phyloP scores from a whole-genome alignment of 1,284 basidiomycete species.

The Ceratobasidium sp. region DNA sequence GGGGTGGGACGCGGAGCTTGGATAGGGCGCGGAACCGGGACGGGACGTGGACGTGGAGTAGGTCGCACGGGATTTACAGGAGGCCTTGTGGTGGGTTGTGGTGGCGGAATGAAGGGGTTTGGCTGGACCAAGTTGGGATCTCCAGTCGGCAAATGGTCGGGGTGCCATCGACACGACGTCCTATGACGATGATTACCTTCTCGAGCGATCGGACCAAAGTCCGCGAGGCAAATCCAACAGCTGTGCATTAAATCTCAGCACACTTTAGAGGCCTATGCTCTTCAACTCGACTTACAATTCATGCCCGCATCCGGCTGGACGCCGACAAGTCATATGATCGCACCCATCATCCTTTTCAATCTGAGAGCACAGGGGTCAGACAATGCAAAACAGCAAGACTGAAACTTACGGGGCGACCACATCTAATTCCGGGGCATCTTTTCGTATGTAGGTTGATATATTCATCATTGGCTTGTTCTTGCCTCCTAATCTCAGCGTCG shows the following conservation, averaged over 20 bases:
- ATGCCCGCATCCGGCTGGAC: constrained; percentile 23
- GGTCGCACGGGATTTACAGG: too few species aligned
- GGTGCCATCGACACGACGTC: too few species aligned
- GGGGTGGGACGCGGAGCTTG: too few species aligned
- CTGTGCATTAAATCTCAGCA: neutral
- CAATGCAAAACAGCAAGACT: neutral
- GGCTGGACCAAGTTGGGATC: too few species aligned
- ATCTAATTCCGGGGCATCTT: constrained; percentile 17
- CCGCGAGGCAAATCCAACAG: constrained; percentile 8
- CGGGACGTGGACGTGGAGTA: too few species aligned
- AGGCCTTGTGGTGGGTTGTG: too few species aligned
- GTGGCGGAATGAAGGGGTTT: too few species aligned
- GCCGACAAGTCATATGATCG: constrained; percentile 35
- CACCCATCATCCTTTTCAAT: constrained; percentile 36
- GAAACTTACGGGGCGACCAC: neutral
- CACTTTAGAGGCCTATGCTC: neutral
- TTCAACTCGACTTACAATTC: constrained; percentile 38
- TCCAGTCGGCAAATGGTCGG: too few species aligned
- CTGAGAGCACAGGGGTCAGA: neutral
- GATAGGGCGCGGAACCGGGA: too few species aligned
- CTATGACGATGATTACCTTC: neutral
- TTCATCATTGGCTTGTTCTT: constrained; percentile 1
- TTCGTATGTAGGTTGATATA: constrained; percentile 22
- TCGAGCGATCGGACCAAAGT: neutral
- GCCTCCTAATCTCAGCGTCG: constrained; percentile 4